phyloP scores from a whole-genome alignment of 352 stramenopile genomes.

The Pythium aristosporum region DNA sequence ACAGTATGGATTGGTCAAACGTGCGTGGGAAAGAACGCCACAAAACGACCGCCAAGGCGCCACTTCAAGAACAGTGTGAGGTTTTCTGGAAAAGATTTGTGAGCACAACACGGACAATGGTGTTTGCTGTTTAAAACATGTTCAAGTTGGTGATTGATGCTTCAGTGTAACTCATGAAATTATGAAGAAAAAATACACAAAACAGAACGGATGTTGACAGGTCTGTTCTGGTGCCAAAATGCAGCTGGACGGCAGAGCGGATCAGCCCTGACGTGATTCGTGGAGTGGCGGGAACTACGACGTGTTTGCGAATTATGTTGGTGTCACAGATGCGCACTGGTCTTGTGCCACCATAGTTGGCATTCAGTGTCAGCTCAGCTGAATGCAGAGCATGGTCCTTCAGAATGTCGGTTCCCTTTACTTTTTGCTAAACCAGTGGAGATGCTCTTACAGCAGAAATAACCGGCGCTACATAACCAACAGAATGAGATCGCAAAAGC shows the following conservation, averaged over 20 bases:
- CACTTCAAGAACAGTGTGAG: not conserved
- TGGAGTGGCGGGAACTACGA: not conserved
- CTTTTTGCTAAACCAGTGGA: too few relatives aligned
- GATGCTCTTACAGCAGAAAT: too few relatives aligned
- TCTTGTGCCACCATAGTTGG: not conserved
- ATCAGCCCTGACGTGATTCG: not conserved
- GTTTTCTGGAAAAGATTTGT: conserved; percentile 1
- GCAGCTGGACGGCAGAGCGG: not conserved
- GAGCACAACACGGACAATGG: not conserved
- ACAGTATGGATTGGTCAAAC: conserved; percentile 7
- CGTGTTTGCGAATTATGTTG: not conserved
- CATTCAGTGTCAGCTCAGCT: not conserved
- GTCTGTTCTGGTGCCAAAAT: conserved; percentile 1
- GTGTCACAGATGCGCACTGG: conserved; percentile 2
- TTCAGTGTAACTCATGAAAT: not conserved
- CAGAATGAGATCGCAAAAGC: too few relatives aligned
- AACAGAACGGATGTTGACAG: conserved; percentile 2
- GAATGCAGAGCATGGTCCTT: not conserved
- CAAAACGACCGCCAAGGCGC: not conserved
- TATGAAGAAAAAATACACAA: not conserved
- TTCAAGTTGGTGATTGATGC: not conserved
- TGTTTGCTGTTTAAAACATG: conserved; percentile 1
- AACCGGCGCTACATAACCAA: too few relatives aligned
- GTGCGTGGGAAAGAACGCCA: conserved; percentile 9
- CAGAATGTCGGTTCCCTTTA: too few relatives aligned